phyloP scores from a whole-genome alignment of 2,329 filamentous ascomycete species.

The Aphanoascus verrucosus region DNA sequence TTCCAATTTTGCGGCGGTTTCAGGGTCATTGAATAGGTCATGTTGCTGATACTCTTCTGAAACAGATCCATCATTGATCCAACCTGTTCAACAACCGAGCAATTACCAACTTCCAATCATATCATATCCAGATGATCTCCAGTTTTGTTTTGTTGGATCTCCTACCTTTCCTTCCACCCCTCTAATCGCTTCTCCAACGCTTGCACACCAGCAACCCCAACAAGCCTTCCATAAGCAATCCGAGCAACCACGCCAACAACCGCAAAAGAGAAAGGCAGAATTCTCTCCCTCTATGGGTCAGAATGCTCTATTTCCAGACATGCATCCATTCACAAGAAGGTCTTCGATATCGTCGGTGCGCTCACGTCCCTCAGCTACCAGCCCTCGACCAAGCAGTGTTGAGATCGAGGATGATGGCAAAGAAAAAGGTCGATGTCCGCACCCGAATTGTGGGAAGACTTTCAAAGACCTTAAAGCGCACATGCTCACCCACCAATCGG shows the following conservation, averaged over 20 bases:
- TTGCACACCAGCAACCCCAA: conserved; percentile 16
- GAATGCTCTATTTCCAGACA: conserved; percentile 41
- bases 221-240: background rate
- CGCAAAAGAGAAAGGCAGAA: conserved; percentile 17
- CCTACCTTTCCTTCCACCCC: conserved; percentile 29
- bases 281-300: conserved; percentile 57
- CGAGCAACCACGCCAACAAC: conserved; percentile 18
- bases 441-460: conserved; percentile 70
- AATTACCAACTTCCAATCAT: conserved; percentile 24
- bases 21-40: too few relatives aligned
- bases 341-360: conserved; percentile 61
- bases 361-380: conserved; percentile 52
- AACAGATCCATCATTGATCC: conserved; percentile 49
- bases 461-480: conserved; percentile 92
- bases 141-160: conserved; percentile 25
- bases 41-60: background rate
- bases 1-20: conserved; percentile 29
- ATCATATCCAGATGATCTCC: conserved; percentile 27
- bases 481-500: conserved; percentile 85
- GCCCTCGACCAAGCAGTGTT: conserved; percentile 38
- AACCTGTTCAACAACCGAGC: conserved; percentile 35
- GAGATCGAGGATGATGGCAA: conserved; percentile 52
- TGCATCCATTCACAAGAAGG: conserved; percentile 40
- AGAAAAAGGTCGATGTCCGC: conserved; percentile 63
- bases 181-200: conserved; percentile 18